phyloP scores from a whole-genome alignment of 1,139 yeast genomes.

The Geotrichum phurueaensis region DNA sequence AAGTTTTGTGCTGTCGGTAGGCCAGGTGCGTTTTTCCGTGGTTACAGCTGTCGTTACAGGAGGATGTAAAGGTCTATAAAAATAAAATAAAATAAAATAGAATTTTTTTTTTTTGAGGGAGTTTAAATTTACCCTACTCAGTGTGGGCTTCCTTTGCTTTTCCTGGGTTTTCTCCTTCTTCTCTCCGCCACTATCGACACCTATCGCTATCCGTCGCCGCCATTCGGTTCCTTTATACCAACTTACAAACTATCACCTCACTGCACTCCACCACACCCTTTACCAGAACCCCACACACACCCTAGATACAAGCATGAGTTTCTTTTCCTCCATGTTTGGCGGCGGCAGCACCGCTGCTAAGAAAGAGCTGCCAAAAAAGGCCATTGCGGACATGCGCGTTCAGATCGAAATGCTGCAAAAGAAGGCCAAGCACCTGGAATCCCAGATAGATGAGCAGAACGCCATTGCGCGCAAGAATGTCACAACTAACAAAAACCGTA shows the following conservation, averaged over 20 bases:
- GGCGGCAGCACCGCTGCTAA: conserved; percentile 65
- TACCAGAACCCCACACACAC: background rate
- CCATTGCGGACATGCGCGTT: conserved; percentile 82
- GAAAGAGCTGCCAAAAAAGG: conserved; percentile 85
- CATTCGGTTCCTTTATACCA: background rate
- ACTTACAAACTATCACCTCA: background rate
- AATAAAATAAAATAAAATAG: too few relatives aligned
- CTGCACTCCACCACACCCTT: background rate
- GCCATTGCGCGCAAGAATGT: conserved; percentile 68
- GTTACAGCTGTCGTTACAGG: background rate
- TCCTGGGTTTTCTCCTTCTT: background rate
- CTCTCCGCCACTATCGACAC: background rate
- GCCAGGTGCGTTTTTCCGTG: background rate
- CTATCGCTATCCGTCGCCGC: background rate
- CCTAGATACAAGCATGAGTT: conserved; percentile 38
- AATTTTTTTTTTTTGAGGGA: too few relatives aligned
- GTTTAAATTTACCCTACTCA: conserved; percentile 2
- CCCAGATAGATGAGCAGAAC: conserved; percentile 79
- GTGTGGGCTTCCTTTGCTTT: background rate
- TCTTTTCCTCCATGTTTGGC: conserved; percentile 43
- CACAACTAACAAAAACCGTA: conserved; percentile 57
- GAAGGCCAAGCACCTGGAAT: conserved; percentile 75
- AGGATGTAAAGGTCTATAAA: background rate
- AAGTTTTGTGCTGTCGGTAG: background rate
- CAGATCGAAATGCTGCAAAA: conserved; percentile 82